Conservation (phyloP, 768 basidiomycete genomes). For the Lactarius vividus region DNA sequence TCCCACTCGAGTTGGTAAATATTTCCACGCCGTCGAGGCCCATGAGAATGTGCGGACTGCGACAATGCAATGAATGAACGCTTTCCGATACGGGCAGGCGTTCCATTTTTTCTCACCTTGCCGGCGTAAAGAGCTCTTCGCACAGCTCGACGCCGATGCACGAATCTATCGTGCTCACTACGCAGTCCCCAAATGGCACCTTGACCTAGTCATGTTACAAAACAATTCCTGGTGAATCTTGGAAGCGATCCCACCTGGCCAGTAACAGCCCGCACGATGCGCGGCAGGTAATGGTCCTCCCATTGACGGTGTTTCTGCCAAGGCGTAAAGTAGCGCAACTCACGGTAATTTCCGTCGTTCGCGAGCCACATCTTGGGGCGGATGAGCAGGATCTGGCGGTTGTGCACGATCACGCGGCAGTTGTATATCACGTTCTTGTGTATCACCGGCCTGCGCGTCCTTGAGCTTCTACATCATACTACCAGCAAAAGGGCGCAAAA, state of each 20-base stretch:
- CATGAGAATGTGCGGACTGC: conserved; percentile 95
- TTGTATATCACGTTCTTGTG: conserved; percentile 99
- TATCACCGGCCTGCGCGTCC: conserved; percentile 73
- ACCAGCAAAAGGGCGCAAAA: not conserved
- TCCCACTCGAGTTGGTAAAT: conserved; percentile 97
- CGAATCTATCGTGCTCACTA: conserved; percentile 90
- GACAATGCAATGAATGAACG: not conserved
- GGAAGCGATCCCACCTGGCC: conserved; percentile 58
- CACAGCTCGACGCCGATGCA: conserved; percentile 97
- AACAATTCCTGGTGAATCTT: too few relatives aligned
- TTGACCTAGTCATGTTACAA: conserved; percentile 50
- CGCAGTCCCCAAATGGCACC: conserved; percentile 95
- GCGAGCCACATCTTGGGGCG: conserved; percentile 99
- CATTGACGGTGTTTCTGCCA: conserved; percentile 88
- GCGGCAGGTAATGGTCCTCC: conserved; percentile 90
- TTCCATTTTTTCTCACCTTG: conserved; percentile 54
- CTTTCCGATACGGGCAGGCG: not conserved
- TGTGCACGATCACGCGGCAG: conserved; percentile 85
- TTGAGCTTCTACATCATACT: not conserved
- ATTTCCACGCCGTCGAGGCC: conserved; percentile 98
- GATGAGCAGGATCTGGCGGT: conserved; percentile 87
- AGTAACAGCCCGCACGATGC: conserved; percentile 85
- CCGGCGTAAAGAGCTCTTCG: conserved; percentile 96
- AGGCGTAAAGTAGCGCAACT: conserved; percentile 81
- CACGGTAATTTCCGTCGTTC: conserved; percentile 96